Conservation (phyloP, 164 flowering plant species). For the Santalum album region DNA sequence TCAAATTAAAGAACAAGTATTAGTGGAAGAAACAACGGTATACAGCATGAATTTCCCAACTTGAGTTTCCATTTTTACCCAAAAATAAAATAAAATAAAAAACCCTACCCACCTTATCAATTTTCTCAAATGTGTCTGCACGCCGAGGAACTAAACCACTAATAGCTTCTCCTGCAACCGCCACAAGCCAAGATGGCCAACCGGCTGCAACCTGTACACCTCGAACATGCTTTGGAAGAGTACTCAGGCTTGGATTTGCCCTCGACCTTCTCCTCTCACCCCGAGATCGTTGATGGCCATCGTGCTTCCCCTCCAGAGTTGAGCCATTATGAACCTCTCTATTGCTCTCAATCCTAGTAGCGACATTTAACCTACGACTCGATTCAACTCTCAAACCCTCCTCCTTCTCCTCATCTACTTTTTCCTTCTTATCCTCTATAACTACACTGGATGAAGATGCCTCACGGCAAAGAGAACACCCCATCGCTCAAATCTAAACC, state of each 20-base stretch:
- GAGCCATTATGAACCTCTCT: conserved; percentile 14
- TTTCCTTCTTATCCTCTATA: conserved; percentile 13
- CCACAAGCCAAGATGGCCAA: conserved; percentile 16
- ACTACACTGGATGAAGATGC: conserved; percentile 17
- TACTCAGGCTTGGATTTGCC: conserved; percentile 12
- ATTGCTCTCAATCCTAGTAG: conserved; percentile 7
- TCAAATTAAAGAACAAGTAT: neutral
- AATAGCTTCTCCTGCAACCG: conserved; percentile 15
- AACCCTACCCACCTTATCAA: conserved; percentile 12
- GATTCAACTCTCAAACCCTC: conserved; percentile 13
- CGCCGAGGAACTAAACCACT: conserved; percentile 20
- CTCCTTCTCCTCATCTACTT: neutral
- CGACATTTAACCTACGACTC: conserved; percentile 17
- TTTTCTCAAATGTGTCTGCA: conserved; percentile 18
- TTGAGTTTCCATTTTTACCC: no score
- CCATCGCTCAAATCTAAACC: conserved; percentile 28
- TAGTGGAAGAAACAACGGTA: neutral
- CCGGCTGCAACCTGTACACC: conserved; percentile 12
- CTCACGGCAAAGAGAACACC: conserved; percentile 34
- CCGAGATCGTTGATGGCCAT: conserved; percentile 15
- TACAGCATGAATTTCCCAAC: no score
- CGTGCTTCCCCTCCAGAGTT: conserved; percentile 15
- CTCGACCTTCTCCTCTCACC: conserved; percentile 13
- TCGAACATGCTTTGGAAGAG: conserved; percentile 5
- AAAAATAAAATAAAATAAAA: neutral